Conservation (phyloP, 805 yeast genomes). For the Cyberlindnera mrakii region DNA sequence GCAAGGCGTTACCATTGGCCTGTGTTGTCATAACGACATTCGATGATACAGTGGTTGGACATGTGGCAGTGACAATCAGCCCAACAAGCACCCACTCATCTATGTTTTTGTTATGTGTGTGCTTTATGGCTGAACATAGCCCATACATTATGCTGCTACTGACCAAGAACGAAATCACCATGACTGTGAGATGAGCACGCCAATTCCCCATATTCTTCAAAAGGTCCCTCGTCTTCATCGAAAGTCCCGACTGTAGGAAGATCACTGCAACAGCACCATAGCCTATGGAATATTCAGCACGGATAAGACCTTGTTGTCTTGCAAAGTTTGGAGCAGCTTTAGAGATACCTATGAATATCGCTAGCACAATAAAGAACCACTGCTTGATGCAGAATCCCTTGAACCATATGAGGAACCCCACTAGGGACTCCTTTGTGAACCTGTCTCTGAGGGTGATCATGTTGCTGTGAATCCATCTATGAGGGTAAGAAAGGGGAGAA, state of each 20-base stretch:
- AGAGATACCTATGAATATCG: slow-evolving; percentile 69
- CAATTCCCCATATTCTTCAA: slow-evolving; percentile 62
- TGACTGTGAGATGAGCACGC: slow-evolving; percentile 76
- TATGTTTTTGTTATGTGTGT: slow-evolving; percentile 51
- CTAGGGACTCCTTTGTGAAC: too few species aligned
- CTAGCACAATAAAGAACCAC: slow-evolving; percentile 76
- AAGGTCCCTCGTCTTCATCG: slow-evolving; percentile 63
- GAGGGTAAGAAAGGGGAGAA: too few species aligned
- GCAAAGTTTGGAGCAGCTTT: slow-evolving; percentile 79
- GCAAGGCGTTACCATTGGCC: slow-evolving; percentile 76
- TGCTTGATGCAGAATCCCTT: slow-evolving; percentile 29
- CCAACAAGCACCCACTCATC: slow-evolving; percentile 79
- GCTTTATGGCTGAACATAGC: slow-evolving; percentile 57
- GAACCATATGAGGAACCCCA: background rate
- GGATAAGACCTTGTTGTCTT: slow-evolving; percentile 69
- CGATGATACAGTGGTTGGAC: slow-evolving; percentile 90
- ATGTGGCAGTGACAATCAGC: slow-evolving; percentile 72
- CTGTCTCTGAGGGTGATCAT: too few species aligned
- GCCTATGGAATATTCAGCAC: slow-evolving; percentile 70
- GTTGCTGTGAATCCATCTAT: too few species aligned
- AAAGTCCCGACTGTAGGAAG: slow-evolving; percentile 73
- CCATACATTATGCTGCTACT: slow-evolving; percentile 72
- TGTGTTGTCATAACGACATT: slow-evolving; percentile 87
- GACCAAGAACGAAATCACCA: slow-evolving; percentile 62
- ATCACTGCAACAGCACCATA: slow-evolving; percentile 87